Percentiles rank a stretch among this genome's conserved stretches.
Evolutionary conservation across 108 stramenopile genomes (phyloP).

Genomic region (Cyclotella sp.): DNA sequence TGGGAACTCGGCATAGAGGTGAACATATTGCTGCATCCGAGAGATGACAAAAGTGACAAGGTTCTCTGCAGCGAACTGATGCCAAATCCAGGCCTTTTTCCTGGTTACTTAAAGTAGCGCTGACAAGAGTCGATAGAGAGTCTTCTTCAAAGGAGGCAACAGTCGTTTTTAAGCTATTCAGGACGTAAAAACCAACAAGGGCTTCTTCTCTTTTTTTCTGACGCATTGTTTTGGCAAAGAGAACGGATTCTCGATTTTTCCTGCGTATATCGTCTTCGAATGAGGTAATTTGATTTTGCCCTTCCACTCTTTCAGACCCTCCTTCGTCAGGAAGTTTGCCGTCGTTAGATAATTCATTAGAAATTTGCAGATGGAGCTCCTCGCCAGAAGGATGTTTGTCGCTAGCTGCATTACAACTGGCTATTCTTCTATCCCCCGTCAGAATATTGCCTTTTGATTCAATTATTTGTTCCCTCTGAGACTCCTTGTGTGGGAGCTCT

Average conservation of each 20-base stretch:
- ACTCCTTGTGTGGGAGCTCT: neutral
- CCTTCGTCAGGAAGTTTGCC: slow-evolving; percentile 37
- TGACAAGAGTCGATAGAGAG: slow-evolving; percentile 67
- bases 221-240: slow-evolving; percentile 64
- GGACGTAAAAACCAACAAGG: slow-evolving; percentile 69
- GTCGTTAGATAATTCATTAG: slow-evolving; percentile 15
- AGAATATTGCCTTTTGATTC: neutral
- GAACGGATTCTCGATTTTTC: slow-evolving; percentile 49
- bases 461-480: neutral
- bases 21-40: slow-evolving; percentile 78
- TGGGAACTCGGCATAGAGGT: slow-evolving; percentile 80
- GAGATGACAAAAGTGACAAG: slow-evolving; percentile 80
- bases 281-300: slow-evolving; percentile 13
- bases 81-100: slow-evolving; percentile 57
- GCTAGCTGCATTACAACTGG: neutral
- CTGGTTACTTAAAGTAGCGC: slow-evolving; percentile 58
- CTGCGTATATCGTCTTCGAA: slow-evolving; percentile 58
- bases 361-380: neutral
- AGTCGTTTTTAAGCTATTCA: slow-evolving; percentile 67
- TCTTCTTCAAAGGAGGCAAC: slow-evolving; percentile 86
- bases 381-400: neutral
- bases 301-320: neutral
- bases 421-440: neutral
- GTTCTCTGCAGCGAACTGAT: slow-evolving; percentile 63
- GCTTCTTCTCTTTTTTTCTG: slow-evolving; percentile 76